Conservation (phyloP, 179 eudicot genomes). For the Silene noctiflora region DNA sequence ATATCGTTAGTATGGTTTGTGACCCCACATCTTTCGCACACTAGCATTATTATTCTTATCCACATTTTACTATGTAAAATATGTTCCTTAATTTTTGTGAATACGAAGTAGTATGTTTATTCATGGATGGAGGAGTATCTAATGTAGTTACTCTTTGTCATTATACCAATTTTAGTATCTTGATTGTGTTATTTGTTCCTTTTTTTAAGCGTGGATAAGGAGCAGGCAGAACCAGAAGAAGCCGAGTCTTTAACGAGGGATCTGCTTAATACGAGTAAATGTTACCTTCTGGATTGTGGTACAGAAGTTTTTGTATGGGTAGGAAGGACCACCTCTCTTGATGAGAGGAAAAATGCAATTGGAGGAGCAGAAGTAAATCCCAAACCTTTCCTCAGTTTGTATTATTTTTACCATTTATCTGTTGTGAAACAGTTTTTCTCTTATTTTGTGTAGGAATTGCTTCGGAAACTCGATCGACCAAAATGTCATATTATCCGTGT, state of each 20-base stretch:
- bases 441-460: slow-evolving; percentile 43
- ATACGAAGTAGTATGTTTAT: background rate
- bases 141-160: slow-evolving; percentile 8
- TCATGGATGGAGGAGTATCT: background rate
- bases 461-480: slow-evolving; percentile 46
- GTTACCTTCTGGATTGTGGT: slow-evolving; percentile 87
- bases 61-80: background rate
- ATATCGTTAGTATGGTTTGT: background rate
- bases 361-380: slow-evolving; percentile 69
- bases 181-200: slow-evolving; percentile 22
- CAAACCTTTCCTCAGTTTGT: slow-evolving; percentile 1
- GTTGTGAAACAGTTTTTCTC: background rate
- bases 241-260: slow-evolving; percentile 67
- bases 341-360: slow-evolving; percentile 74
- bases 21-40: background rate
- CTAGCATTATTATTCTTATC: background rate
- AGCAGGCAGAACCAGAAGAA: slow-evolving; percentile 61
- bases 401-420: background rate
- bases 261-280: slow-evolving; percentile 64
- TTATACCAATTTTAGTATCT: background rate
- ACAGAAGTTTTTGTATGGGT: slow-evolving; percentile 81
- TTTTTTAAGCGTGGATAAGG: slow-evolving; percentile 64
- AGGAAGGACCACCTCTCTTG: slow-evolving; percentile 78
- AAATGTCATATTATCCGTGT: slow-evolving; percentile 52
- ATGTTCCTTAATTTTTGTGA: background rate